phyloP scores from a whole-genome alignment of 176 grass and related monocot genomes.

The Echinochloa phyllopogon region DNA sequence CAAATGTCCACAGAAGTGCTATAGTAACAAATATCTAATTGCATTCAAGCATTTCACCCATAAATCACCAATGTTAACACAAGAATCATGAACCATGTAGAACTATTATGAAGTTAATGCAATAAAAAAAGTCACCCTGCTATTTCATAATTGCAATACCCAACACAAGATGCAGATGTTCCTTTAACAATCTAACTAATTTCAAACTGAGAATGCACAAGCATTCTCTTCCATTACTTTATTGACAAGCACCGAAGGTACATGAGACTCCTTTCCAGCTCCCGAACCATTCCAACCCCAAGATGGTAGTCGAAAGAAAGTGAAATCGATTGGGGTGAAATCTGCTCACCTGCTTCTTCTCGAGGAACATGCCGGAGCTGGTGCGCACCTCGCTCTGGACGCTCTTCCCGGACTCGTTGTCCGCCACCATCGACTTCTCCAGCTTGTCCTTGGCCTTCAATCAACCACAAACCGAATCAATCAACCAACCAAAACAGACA shows the following conservation, averaged over 20 bases:
- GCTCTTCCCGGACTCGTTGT: conserved; percentile 79
- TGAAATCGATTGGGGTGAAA: not conserved
- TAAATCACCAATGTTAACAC: not conserved
- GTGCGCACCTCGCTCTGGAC: conserved; percentile 73
- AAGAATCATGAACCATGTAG: not conserved
- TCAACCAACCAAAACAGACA: not conserved
- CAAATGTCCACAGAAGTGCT: not conserved
- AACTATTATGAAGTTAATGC: not conserved
- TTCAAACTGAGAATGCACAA: not conserved
- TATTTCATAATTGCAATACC: not conserved
- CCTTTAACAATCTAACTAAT: not conserved
- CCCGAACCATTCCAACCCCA: not conserved
- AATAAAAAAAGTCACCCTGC: not conserved
- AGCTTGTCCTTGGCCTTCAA: conserved; percentile 75
- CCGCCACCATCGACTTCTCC: conserved; percentile 92
- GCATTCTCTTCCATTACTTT: conserved; percentile 19
- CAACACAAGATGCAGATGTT: not conserved
- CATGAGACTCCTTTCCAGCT: not conserved
- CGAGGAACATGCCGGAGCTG: conserved; percentile 91
- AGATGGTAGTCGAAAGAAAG: not conserved
- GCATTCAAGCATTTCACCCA: not conserved
- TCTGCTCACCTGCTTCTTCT: conserved; percentile 71
- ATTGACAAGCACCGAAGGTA: not conserved
- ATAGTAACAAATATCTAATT: not conserved
- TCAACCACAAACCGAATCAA: conserved; percentile 22